Percentiles rank a stretch among this genome's conserved stretches.
Evolutionary conservation across 2,329 filamentous ascomycete species (phyloP).

Genomic region (Huntiella bhutanensis): DNA sequence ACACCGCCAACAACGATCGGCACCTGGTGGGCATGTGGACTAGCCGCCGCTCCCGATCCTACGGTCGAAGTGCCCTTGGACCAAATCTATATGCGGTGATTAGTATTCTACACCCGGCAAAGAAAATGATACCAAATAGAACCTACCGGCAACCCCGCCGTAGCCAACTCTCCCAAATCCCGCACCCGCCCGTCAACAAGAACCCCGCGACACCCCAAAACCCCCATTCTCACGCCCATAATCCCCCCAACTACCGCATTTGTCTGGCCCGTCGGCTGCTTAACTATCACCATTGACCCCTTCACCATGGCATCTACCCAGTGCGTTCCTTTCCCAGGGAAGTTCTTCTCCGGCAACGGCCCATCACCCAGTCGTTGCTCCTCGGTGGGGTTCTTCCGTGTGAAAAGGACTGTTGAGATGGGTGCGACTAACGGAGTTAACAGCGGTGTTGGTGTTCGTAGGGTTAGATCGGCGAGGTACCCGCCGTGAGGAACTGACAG

Average conservation of each 20-base stretch:
- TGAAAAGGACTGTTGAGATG: conserved; percentile 44
- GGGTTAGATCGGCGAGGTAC: conserved; percentile 38
- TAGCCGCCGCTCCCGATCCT: conserved; percentile 35
- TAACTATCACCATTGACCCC: conserved; percentile 44
- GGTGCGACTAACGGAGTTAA: conserved; percentile 20
- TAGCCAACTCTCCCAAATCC: conserved; percentile 42
- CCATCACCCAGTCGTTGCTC: background rate
- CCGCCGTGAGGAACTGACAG: conserved; percentile 48
- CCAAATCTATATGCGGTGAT: conserved; percentile 28
- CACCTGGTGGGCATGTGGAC: conserved; percentile 33
- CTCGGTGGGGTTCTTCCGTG: conserved; percentile 30
- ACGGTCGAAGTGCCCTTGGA: conserved; percentile 36
- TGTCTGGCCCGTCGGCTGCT: conserved; percentile 43
- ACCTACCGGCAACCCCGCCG: conserved; percentile 36
- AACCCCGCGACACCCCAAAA: conserved; percentile 38
- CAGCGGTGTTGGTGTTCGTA: conserved; percentile 13
- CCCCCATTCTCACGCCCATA: conserved; percentile 51
- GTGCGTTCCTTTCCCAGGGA: conserved; percentile 36
- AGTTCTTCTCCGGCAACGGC: conserved; percentile 23
- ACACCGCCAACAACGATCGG: conserved; percentile 25
- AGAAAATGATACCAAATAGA: no score
- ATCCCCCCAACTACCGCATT: conserved; percentile 63
- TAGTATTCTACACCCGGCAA: background rate
- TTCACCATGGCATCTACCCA: conserved; percentile 47
- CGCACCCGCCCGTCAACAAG: conserved; percentile 51